Base-by-base conservation (phyloP, 2,329 filamentous ascomycete species). In the Xylariaceae sp. region DNA sequence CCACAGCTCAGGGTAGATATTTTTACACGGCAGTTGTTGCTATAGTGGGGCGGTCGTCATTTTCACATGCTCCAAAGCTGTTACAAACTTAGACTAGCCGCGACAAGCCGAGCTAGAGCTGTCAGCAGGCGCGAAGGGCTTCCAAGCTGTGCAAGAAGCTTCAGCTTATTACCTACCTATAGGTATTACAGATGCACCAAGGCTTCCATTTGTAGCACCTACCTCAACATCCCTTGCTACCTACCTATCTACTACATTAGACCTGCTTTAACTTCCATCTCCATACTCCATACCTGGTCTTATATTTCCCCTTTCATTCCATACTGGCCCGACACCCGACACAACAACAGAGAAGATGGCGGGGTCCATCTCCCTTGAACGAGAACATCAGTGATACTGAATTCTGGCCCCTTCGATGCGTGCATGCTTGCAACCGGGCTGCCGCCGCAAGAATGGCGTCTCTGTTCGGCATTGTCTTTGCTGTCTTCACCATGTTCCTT, bases 401-500 rank as follows among this genome's bases (percentile, higher is more conserved):
- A 16, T 17, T 39, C 21, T 40, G 12, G 34, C n/a, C 37, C 14
- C 37, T 37, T 49, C 37, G 26, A 36, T 48, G 29, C 44, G 16
- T 57, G 39, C 47, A 57, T 60, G 56, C 34, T 65, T 58, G 52
- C 55, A 43, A 28, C 49, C 44, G n/a, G 52, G 28, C 23, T 19
- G 29, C 41, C 53, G 52, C 37, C 37, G 19, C 53, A 24, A 65
- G 49, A 34, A 70, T 70, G 68, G 62, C 59, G 43, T 64, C 67
- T 4, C 54, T 69, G 33, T 52, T 68, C 24, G 62, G 57, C 39
- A 71, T 80, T 58, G 69, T 78, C 43, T 65, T 78, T 58, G 78
- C 81, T 39, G 70, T 88, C 56, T 83, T 82, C 75, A 79, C 78
- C 61, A 79, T 89, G 75, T 69, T 88, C 31, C 70, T 85, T 29